Percentiles rank a stretch among this genome's conserved stretches.
Conservation (phyloP, 2,329 filamentous ascomycete species). For the Ceratocystis diversiconidia region DNA sequence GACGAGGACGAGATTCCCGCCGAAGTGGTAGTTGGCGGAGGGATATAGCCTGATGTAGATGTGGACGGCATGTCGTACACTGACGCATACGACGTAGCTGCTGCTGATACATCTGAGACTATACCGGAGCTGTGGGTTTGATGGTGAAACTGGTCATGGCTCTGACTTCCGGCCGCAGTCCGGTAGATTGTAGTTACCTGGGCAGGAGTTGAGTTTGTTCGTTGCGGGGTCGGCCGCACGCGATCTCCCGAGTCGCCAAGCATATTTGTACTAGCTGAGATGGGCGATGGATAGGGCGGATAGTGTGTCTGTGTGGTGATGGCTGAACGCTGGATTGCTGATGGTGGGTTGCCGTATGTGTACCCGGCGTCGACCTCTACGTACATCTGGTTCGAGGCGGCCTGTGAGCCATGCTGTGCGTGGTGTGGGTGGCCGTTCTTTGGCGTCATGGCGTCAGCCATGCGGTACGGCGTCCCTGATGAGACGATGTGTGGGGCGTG, state of each 20-base stretch:
- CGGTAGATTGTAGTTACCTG: slow-evolving; percentile 4
- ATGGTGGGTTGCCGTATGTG: slow-evolving; percentile 22
- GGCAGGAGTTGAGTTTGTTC: neutral
- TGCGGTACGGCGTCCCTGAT: slow-evolving; percentile 23
- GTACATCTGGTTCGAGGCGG: slow-evolving; percentile 27
- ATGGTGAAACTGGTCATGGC: neutral
- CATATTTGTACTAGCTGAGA: neutral
- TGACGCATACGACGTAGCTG: neutral
- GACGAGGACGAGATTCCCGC: neutral
- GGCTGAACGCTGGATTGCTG: slow-evolving; percentile 5
- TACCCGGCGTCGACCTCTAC: slow-evolving; percentile 26
- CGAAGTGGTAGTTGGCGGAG: neutral
- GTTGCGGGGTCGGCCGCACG: neutral
- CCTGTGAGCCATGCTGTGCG: slow-evolving; percentile 14
- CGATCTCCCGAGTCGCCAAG: neutral
- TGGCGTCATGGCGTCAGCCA: slow-evolving; percentile 23
- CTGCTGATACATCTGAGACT: neutral
- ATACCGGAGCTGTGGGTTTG: neutral
- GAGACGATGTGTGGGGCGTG: slow-evolving; percentile 24
- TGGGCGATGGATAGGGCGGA: slow-evolving; percentile 2
- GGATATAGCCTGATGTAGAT: neutral
- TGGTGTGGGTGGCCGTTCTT: slow-evolving; percentile 18
- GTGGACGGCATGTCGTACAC: neutral
- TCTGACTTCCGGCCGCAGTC: neutral
- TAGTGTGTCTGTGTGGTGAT: neutral